Evolutionary conservation across 768 basidiomycete genomes (phyloP), one percentile per base, ranked within the genome.

Genomic region (Amanita phalloides): DNA sequence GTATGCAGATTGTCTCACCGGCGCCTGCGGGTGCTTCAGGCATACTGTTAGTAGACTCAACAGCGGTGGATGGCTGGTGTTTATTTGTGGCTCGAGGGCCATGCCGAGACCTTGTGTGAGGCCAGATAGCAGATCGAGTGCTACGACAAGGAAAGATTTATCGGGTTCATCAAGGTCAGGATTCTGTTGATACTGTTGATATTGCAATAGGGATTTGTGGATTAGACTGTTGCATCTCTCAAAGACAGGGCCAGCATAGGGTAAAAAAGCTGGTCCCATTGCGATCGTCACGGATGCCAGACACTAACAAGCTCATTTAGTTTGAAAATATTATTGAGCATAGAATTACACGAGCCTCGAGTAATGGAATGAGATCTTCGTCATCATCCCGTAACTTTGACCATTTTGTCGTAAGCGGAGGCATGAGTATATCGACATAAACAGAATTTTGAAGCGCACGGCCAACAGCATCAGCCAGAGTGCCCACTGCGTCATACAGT

Each of bases 401-500:
- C 96, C 96, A 99, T 58, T 88, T 82, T 53, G 76, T 78, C 47
- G 90, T 88, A 53, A 99, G 70, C 35, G 95, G 91, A 2, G 95
- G 95, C 93, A 99, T 95, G 57, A 99, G 70, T 56, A 97, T 93
- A 38, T 96, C 91, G 48, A 98, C 88, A 63, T 88, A 93, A 7
- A 79, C 70, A 6, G 90, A 78, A 63, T 93, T 90, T 61, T 87
- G 83, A 55, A 99, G 69, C 4, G 91, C 88, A 36, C 83, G 64
- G 3, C 94, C 94, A 41, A 99, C 96, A 3, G 94, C 92, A 62
- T 99, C 96, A 6, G 96, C 96, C 35, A 99, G 74, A 0, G 96
- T 99, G 6, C 96, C 96, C 43, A 99, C 87, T n/a, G 96, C 96
- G 61, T 99, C 96, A 62, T 98, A 98, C 30, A 99, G 71, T 54